A percentile compares a stretch with the other conserved stretches of the same genome.
phyloP scores from a whole-genome alignment of 208 protist species.

The Trypanosoma melophagium region DNA sequence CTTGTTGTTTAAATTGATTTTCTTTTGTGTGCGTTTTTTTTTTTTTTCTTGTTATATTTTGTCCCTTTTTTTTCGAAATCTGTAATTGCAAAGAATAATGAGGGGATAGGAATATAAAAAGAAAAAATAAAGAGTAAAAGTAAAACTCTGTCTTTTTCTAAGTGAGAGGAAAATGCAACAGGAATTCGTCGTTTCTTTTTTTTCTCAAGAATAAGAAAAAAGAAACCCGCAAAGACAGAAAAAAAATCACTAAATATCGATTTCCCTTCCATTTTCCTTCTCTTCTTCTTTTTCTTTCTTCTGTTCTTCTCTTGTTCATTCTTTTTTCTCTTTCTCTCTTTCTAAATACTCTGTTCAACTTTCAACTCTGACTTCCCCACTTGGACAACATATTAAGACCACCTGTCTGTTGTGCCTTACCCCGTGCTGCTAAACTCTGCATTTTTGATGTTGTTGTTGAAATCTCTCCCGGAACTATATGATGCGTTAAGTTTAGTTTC shows the following conservation, averaged over 20 bases:
- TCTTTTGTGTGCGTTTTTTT: no score
- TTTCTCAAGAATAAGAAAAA: neutral
- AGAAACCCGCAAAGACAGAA: neutral
- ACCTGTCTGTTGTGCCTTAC: no score
- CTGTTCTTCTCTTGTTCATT: neutral
- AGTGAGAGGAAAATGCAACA: no score
- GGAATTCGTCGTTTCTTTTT: neutral
- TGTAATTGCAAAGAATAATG: no score
- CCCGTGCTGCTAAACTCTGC: neutral
- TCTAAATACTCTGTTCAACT: neutral
- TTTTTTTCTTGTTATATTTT: no score
- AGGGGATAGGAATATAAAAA: no score
- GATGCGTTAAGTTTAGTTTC: conserved; percentile 19
- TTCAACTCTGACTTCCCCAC: conserved; percentile 18
- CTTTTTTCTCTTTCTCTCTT: neutral
- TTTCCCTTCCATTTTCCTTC: neutral
- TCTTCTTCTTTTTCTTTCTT: neutral
- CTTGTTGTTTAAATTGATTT: no score
- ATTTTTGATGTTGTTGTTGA: neutral
- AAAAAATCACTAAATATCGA: neutral
- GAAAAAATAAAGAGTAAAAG: no score
- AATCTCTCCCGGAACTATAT: conserved; percentile 18
- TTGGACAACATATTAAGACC: conserved; percentile 9
- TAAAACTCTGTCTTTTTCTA: no score
- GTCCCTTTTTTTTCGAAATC: no score